A percentile compares a stretch with the other conserved stretches of the same genome.
phyloP scores from a whole-genome alignment of 768 basidiomycete species.

The Lentinula aciculospora region DNA sequence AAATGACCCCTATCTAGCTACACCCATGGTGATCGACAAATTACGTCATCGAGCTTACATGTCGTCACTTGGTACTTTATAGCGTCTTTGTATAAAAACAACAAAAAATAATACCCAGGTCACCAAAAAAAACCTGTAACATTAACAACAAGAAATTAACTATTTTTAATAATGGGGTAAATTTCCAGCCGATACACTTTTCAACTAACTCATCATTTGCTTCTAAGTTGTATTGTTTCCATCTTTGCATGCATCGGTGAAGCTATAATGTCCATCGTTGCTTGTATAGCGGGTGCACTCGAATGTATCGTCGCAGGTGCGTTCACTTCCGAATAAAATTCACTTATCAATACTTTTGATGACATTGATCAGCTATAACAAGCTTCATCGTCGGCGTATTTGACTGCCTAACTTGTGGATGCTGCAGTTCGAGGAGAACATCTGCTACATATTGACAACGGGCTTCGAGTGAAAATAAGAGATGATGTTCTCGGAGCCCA shows the following conservation, averaged over 20 bases:
- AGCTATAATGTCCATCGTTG: slow-evolving; percentile 31
- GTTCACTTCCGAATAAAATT: slow-evolving; percentile 4
- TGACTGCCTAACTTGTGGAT: slow-evolving; percentile 41
- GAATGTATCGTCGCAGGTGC: slow-evolving; percentile 42
- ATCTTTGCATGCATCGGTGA: slow-evolving; percentile 40
- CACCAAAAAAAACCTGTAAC: no score
- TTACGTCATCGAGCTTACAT: no score
- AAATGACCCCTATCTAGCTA: no score
- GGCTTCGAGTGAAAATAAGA: not conserved
- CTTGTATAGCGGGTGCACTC: slow-evolving; percentile 33
- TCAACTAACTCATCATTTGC: slow-evolving; percentile 9
- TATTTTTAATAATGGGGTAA: slow-evolving; percentile 7
- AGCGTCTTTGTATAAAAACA: no score
- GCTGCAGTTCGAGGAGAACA: slow-evolving; percentile 21
- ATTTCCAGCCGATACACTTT: not conserved
- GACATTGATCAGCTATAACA: slow-evolving; percentile 28
- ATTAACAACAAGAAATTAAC: no score
- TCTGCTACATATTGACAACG: slow-evolving; percentile 1
- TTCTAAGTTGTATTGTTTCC: slow-evolving; percentile 14
- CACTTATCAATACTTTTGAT: not conserved
- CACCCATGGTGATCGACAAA: no score
- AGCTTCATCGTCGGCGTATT: slow-evolving; percentile 31
- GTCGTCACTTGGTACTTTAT: no score
- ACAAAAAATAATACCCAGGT: no score
- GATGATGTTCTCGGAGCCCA: not conserved